These are phyloP conservation scores for Thermothelomyces thermophilus DNA, from an alignment of 2,329 filamentous ascomycete species.

Conservation along the genomic window DNA sequence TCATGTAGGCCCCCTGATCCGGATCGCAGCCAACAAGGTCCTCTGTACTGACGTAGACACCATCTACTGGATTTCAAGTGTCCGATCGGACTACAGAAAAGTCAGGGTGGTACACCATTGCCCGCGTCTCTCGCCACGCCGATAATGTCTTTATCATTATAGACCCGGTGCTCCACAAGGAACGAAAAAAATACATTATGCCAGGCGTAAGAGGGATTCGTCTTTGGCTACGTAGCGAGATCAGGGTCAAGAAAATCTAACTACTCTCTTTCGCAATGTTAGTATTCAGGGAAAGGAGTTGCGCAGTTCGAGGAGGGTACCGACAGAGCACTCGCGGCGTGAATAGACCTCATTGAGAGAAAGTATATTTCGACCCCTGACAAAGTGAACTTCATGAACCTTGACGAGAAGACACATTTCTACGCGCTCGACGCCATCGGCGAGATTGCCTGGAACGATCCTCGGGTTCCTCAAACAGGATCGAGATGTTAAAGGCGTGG, in stretches of 20 bases:
- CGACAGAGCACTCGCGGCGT: constrained; percentile 33
- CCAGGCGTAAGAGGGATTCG: constrained; percentile 9
- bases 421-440: constrained; percentile 17
- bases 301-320: constrained; percentile 32
- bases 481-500: constrained; percentile 40
- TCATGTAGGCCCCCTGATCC: constrained; percentile 15
- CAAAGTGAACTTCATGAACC: constrained; percentile 36
- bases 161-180: constrained; percentile 12
- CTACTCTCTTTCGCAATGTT: not conserved
- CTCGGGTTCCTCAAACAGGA: constrained; percentile 38
- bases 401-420: constrained; percentile 31
- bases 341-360: constrained; percentile 40
- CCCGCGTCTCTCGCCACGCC: not conserved
- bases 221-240: not conserved
- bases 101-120: constrained; percentile 17
- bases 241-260: too few species aligned
- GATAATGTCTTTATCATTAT: constrained; percentile 13
- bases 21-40: constrained; percentile 18
- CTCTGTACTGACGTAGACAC: constrained; percentile 14
- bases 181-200: constrained; percentile 15
- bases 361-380: constrained; percentile 40
- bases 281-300: constrained; percentile 12
- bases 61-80: constrained; percentile 12
- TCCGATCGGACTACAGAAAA: constrained; percentile 17
- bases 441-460: constrained; percentile 17